Base-by-base conservation (phyloP, 148 eudicot genomes). In the Amaranthus hypochondriacus region DNA sequence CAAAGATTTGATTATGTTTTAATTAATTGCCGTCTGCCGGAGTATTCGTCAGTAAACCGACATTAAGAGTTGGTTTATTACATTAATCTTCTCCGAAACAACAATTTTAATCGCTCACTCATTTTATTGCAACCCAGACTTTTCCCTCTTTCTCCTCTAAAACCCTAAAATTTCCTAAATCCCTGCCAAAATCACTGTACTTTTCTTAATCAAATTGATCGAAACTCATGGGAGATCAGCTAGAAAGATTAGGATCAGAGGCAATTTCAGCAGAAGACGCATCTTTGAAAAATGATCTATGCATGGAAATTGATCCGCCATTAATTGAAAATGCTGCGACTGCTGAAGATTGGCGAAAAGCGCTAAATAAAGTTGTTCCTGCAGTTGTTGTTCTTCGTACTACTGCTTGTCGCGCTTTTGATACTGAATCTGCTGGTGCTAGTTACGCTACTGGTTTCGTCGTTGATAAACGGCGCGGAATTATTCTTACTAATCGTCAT, bases 351-450 rank as follows among this genome's bases (percentile, higher is more conserved):
- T 95, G 98, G 98, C 68, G 98, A 70, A 87, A 80, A 73, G 93
- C 98, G 43, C 88, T 95, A 44, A 83, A 61, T 56, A 90, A 81
- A 73, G 97, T 95, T 42, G 96, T 95, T 7, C 97, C 93, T 43
- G 96, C 98, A 43, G 98, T 95, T 18, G 96, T 95, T 21, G 98
- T 95, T 50, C 92, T 95, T 5, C 87, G 96, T 1, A 95, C 92
- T 62, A 95, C 92, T 2, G 93, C 97, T 5, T 88, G 96, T 68
- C 89, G 97, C 4, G 93, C 98, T 0, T 95, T 95, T 52, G 98
- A 95, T 10, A 95, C 98, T 1, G 98, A 95, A 73, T 69, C 89
- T 2, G 96, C 98, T 47, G 90, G 92, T 11, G 93, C 98, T 4
- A 83, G 93, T 66, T 87, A 88, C 44, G 98, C 98, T 12, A 94